These are phyloP conservation scores for Trematosphaeria pertusa DNA, from an alignment of 2,329 filamentous ascomycete species.

Conservation along the genomic window DNA sequence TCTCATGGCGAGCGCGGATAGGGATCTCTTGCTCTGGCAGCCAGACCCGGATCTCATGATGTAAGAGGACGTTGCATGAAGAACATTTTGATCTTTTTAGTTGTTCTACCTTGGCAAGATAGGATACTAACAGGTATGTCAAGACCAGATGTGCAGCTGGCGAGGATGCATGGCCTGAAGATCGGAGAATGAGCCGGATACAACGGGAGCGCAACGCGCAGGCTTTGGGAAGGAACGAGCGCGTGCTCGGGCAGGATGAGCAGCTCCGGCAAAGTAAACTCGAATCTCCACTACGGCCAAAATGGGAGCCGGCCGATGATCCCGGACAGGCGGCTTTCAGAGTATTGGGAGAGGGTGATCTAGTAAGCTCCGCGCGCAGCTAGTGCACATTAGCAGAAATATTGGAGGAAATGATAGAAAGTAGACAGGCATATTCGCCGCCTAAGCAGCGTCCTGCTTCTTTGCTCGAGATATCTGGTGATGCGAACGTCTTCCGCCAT, in stretches of 20 bases:
- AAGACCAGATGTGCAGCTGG: constrained; percentile 7
- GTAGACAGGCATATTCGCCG: too few species aligned
- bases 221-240: neutral
- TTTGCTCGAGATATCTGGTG: too few species aligned
- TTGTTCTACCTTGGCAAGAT: neutral
- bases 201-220: neutral
- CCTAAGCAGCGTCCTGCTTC: too few species aligned
- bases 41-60: constrained; percentile 54
- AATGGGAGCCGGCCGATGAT: too few species aligned
- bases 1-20: constrained; percentile 87
- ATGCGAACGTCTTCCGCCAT: too few species aligned
- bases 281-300: too few species aligned
- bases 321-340: neutral
- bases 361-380: too few species aligned
- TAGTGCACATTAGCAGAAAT: too few species aligned
- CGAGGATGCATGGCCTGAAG: constrained; percentile 4
- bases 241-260: too few species aligned
- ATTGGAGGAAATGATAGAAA: too few species aligned
- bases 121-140: constrained; percentile 1
- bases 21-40: constrained; percentile 66
- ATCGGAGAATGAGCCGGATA: neutral
- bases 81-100: neutral
- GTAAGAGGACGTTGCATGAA: constrained; percentile 17
- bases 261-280: too few species aligned
- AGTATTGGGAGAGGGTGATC: neutral